Base-by-base conservation (phyloP, 2,329 filamentous ascomycete genomes). In the Lecanoromycetidae sp. region DNA sequence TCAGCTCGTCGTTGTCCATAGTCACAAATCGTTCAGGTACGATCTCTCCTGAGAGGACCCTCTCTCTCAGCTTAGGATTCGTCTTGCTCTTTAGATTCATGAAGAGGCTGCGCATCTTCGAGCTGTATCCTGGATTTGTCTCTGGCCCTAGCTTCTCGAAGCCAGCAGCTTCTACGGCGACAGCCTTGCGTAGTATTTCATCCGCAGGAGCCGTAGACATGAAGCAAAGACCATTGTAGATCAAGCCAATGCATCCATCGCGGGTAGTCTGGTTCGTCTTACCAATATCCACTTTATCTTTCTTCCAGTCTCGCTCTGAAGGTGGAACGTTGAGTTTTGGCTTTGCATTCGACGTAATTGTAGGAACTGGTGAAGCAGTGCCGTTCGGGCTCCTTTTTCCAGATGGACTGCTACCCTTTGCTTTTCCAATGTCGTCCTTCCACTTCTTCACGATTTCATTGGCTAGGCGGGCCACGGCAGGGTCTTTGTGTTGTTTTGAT, bases 51-150 rank as follows among this genome's bases (percentile, higher is more conserved):
- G 70, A 70, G 60, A 94, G 72, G 55, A 98, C 84, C 54, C 80
- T 78, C 52, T 73, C 72, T 44, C 87, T 82, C 35, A 98, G 77
- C 52, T 79, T 76, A 30, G 77, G 73, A 67, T 96, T 96, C 54
- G 80, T 82, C 67, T 85, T 88, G 70, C 86, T 87, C 72, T 95
- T 96, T 57, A 98, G 77, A 61, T 96, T 96, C 63, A 88, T 80
- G 68, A 87, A 96, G 19, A 98, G 78, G 17, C 87, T 93, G 56
- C 90, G 84, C 58, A 96, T 82, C 72, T 95, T 95, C 55, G 74
- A 75, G 61, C 83, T 82, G 74, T 98, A 98, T 41, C 81, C 77
- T 38, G 78, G 67, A 39, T 74, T 75, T 13, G 73, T 81, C 58
- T 87, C 82, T 46, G 81, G 79, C 48, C 82, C 80, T 63, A 80